Base-by-base conservation (phyloP, 306 rosid genomes). In the Quillaja saponaria region DNA sequence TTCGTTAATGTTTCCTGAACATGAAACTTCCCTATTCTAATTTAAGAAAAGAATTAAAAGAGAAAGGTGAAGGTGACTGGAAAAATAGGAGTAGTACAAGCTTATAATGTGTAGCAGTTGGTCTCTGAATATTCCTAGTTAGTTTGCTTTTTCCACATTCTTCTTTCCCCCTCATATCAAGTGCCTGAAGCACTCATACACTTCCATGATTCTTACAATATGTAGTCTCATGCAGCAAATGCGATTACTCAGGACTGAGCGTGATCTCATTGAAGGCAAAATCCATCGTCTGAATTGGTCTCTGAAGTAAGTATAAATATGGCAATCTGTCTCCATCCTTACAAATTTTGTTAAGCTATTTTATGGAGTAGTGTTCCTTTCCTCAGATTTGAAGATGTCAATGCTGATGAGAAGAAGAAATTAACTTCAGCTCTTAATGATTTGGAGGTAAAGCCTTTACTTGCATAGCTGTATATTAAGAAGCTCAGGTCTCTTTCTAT, bases 251-350 rank as follows among this genome's bases (percentile, higher is more conserved):
- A 81, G 97, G 86, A 83, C 76, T 56, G 83, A 89, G 38, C 95
- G 97, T 10, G 91, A 86, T 70, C 64, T 57, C 53, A 83, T 86
- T 66, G 99, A 94, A 79, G 97, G 89, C 81, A 83, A 85, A 78
- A 73, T 94, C 45, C 90, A 84, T 76, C 87, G 78, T 72, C 55
- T 89, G 81, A 81, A 85, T 82, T 85, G 95, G 95, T 74, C 86
- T 72, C 89, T 89, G 60, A 87, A 75, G 99, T 85, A 64, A 63
- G 88, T 75, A 71, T 57, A 54, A 56, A 46, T 76, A 75, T 60
- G 50, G 54, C 62, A 38, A 34, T 33, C 39, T 45, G 21, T 42
- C 45, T 47, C 34, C 47, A 13, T 49, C 55, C 75, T 40, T 50
- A 16, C 40, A 42, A 47, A 9, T 37, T 25, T 67, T 42, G 35